Percentiles rank a stretch among this genome's conserved stretches.
phyloP scores from a whole-genome alignment of 129 eudicot genomes.

The Erigeron canadensis region DNA sequence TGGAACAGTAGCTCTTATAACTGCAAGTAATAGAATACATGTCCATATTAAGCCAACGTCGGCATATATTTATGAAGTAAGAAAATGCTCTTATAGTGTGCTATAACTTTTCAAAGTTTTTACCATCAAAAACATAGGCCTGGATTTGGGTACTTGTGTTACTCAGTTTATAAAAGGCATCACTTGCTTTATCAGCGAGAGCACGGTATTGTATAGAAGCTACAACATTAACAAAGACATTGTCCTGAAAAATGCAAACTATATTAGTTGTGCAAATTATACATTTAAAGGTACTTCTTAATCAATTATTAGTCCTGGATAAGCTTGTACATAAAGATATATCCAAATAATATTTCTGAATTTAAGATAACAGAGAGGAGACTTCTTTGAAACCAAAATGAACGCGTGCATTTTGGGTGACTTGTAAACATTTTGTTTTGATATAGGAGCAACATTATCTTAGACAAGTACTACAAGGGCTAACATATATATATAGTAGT shows the following conservation, averaged over 20 bases:
- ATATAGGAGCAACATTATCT: too few species aligned
- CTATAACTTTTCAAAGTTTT: not conserved
- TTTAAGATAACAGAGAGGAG: not conserved
- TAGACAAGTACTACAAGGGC: too few species aligned
- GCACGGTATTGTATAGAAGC: constrained; percentile 91
- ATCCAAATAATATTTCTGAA: not conserved
- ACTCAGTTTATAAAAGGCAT: constrained; percentile 81
- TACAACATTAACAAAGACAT: constrained; percentile 88
- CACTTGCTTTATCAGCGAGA: constrained; percentile 71
- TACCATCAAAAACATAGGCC: constrained; percentile 95
- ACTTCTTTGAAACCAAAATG: too few species aligned
- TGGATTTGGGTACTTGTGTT: constrained; percentile 84
- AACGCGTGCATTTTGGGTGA: too few species aligned
- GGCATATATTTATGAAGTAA: not conserved
- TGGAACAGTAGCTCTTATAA: constrained; percentile 85
- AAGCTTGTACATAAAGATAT: not conserved
- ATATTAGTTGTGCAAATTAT: not conserved
- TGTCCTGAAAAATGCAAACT: constrained; percentile 52
- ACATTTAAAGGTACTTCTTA: too few species aligned
- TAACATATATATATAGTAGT: not conserved
- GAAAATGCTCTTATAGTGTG: not conserved
- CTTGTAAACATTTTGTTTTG: not conserved
- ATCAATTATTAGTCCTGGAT: too few species aligned
- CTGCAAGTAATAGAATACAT: constrained; percentile 34
- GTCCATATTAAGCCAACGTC: not conserved